These are phyloP conservation scores for Trichoderma virens DNA, from an alignment of 495 filamentous ascomycete genomes.

Conservation along the genomic window DNA sequence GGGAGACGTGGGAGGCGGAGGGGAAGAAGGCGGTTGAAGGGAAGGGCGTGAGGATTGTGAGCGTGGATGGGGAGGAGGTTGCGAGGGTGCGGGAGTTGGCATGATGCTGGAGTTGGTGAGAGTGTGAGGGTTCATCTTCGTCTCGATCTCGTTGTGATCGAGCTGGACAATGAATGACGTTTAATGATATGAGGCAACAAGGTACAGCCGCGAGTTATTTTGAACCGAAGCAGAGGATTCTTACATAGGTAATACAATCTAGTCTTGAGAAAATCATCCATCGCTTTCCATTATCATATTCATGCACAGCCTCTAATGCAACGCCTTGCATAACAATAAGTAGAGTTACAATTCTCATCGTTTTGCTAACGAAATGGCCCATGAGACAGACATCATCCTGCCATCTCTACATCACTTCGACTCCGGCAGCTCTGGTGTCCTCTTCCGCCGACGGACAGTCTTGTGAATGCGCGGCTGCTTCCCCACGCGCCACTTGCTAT, in stretches of 20 bases:
- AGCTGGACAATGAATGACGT: not conserved
- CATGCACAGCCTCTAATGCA: not conserved
- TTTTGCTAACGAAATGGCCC: too few species aligned
- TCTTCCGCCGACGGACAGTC: not conserved
- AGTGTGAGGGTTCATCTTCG: not conserved
- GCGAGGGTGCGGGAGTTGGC: constrained; percentile 13
- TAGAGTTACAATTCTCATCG: too few species aligned
- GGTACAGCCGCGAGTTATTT: not conserved
- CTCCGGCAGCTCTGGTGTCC: not conserved
- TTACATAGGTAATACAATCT: not conserved
- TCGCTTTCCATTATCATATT: not conserved
- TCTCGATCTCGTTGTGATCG: not conserved
- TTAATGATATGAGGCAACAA: not conserved
- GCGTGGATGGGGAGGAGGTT: constrained; percentile 34
- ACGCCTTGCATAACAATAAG: not conserved
- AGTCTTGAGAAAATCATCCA: not conserved
- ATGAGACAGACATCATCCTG: not conserved
- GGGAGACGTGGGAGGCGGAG: constrained; percentile 46
- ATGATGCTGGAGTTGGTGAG: not conserved
- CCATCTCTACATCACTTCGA: too few species aligned
- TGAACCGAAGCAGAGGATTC: not conserved
- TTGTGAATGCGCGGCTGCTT: not conserved
- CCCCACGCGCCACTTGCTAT: not conserved
- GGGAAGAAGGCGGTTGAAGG: constrained; percentile 45
- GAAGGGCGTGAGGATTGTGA: constrained; percentile 39